phyloP scores from a whole-genome alignment of 192 early-diverging fungal genomes.

The Linnemannia hyalina region DNA sequence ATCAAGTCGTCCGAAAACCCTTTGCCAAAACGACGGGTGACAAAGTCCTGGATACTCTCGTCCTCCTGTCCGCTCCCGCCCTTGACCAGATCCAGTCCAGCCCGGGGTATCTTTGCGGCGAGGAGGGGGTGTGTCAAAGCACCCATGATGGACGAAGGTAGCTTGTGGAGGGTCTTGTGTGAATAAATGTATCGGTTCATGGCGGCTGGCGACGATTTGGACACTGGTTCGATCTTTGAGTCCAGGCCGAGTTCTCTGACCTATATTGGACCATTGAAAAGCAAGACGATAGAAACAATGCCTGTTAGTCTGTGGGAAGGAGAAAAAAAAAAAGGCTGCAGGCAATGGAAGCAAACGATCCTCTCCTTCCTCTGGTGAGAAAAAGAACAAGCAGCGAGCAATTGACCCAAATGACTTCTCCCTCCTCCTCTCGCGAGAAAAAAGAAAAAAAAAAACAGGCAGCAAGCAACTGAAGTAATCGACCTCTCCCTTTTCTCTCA shows the following conservation, averaged over 20 bases:
- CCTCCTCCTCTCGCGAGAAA: no score
- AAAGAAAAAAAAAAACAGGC: no score
- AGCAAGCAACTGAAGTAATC: no score
- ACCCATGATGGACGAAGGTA: conserved; percentile 59
- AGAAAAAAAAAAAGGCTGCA: not conserved
- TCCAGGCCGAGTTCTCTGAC: conserved; percentile 73
- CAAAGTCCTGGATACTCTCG: conserved; percentile 90
- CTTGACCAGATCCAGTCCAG: conserved; percentile 68
- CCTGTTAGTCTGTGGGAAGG: not conserved
- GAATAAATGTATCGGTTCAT: conserved; percentile 89
- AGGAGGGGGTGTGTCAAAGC: conserved; percentile 42
- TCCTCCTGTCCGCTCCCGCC: conserved; percentile 58
- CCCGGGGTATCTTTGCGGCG: conserved; percentile 67
- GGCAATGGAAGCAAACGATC: not conserved
- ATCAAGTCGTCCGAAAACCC: conserved; percentile 85
- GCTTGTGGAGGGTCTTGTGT: conserved; percentile 73
- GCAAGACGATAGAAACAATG: not conserved
- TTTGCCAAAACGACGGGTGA: conserved; percentile 80
- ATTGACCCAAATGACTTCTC: no score
- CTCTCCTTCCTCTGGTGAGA: not conserved
- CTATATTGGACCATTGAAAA: conserved; percentile 23
- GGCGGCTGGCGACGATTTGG: conserved; percentile 77
- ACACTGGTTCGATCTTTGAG: conserved; percentile 68
- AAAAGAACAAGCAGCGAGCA: no score
- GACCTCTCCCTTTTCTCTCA: no score